Percentiles rank a stretch among this genome's conserved stretches.
Conservation (phyloP, 257 asterid genomes). For the Solanum etuberosum region DNA sequence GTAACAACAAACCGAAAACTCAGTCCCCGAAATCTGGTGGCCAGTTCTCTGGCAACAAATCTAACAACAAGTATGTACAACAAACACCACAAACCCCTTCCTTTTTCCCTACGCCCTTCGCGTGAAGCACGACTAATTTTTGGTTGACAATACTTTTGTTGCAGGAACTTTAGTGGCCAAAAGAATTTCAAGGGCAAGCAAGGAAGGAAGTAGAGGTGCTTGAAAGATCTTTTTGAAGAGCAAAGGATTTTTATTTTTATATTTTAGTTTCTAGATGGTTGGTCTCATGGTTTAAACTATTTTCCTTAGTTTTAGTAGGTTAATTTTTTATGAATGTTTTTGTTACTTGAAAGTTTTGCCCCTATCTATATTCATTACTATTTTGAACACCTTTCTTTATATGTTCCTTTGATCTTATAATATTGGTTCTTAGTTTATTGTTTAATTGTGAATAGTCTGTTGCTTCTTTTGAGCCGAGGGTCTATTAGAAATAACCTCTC, state of each 20-base stretch:
- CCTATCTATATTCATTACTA: background rate
- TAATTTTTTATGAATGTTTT: background rate
- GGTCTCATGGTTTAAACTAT: background rate
- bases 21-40: constrained; percentile 21
- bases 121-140: background rate
- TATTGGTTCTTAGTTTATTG: background rate
- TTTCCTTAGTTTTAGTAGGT: background rate
- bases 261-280: background rate
- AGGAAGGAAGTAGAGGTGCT: background rate
- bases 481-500: too few relatives aligned
- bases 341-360: background rate
- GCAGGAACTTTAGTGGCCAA: background rate
- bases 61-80: background rate
- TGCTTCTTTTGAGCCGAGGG: too few relatives aligned
- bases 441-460: too few relatives aligned
- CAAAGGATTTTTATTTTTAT: background rate
- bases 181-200: background rate
- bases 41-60: constrained; percentile 5
- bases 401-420: background rate
- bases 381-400: background rate
- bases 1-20: background rate
- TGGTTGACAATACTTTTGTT: background rate
- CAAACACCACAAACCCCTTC: background rate
- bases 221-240: background rate
- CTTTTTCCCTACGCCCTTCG: background rate